phyloP scores from a whole-genome alignment of 345 rosid species.

The Xanthoceras sorbifolium region DNA sequence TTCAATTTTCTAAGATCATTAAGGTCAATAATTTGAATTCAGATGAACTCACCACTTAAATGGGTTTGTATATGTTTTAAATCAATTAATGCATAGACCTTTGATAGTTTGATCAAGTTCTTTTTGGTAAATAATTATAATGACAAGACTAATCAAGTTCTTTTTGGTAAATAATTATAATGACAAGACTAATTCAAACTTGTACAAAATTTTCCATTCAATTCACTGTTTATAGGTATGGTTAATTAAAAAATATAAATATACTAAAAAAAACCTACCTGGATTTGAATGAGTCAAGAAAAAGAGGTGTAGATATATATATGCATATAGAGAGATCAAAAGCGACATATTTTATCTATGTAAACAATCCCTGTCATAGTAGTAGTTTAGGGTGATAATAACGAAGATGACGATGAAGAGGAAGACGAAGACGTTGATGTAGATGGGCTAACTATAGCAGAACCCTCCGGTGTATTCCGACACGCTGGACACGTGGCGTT shows the following conservation, averaged over 20 bases:
- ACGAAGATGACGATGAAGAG: constrained; percentile 9
- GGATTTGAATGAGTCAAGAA: background rate
- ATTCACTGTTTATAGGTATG: background rate
- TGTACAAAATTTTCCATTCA: background rate
- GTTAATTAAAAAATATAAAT: no score
- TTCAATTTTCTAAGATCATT: no score
- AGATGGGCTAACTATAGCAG: background rate
- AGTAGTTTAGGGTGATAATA: background rate
- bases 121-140: no score
- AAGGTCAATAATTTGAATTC: no score
- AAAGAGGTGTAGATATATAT: no score
- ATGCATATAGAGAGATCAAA: background rate
- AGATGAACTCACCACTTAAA: no score
- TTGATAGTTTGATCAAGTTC: no score
- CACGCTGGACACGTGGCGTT: constrained; percentile 63
- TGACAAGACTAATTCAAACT: background rate
- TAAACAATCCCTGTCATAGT: background rate
- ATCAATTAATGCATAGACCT: no score
- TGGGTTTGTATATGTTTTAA: no score
- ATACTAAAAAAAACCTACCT: background rate
- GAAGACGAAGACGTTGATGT: constrained; percentile 16
- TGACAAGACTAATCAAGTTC: no score
- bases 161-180: no score
- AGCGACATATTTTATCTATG: background rate
- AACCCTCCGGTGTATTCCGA: constrained; percentile 39